phyloP scores from a whole-genome alignment of 106 monocot species.

The Dioscorea dumetorum region DNA sequence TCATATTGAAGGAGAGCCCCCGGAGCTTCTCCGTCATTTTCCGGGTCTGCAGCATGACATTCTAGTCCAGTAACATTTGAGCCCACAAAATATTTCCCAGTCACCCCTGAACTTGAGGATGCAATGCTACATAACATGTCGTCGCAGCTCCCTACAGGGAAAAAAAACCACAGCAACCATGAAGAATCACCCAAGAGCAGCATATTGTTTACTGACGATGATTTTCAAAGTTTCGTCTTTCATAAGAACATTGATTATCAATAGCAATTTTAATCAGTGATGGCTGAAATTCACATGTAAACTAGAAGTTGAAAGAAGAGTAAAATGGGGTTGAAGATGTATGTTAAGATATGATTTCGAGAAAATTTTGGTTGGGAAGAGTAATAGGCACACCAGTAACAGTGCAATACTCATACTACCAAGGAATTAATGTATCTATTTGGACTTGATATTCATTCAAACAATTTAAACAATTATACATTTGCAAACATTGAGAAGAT shows the following conservation, averaged over 20 bases:
- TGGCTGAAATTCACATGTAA: too few relatives aligned
- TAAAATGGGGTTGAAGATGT: too few relatives aligned
- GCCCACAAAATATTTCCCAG: conserved; percentile 3
- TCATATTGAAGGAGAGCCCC: neutral
- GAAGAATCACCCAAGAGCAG: neutral
- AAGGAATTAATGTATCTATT: too few relatives aligned
- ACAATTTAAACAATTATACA: too few relatives aligned
- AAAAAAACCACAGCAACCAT: neutral
- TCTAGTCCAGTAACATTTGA: neutral
- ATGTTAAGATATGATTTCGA: too few relatives aligned
- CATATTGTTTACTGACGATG: neutral
- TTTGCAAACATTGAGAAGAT: neutral
- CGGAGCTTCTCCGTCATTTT: neutral
- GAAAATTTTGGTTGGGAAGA: too few relatives aligned
- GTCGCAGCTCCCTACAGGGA: conserved; percentile 41
- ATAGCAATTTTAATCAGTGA: neutral
- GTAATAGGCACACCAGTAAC: too few relatives aligned
- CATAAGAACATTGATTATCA: too few relatives aligned
- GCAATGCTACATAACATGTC: conserved; percentile 8
- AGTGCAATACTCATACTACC: too few relatives aligned
- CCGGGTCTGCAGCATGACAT: neutral
- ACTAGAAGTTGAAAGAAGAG: too few relatives aligned
- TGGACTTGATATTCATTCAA: too few relatives aligned
- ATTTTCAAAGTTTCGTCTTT: too few relatives aligned
- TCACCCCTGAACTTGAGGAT: conserved; percentile 4